phyloP scores from a whole-genome alignment of 768 basidiomycete genomes.

The Pleurotus pulmonarius region DNA sequence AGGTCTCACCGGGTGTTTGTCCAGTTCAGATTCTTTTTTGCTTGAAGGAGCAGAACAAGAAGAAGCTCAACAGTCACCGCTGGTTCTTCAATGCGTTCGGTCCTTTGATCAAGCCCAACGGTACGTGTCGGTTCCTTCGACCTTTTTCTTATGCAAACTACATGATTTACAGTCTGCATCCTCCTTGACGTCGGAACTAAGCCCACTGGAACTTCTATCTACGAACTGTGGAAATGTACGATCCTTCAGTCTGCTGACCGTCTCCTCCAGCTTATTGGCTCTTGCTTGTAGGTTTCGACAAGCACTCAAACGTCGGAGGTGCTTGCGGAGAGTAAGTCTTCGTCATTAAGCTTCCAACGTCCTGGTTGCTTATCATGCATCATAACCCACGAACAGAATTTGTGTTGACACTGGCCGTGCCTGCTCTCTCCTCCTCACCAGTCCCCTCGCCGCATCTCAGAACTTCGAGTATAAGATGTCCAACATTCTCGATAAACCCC shows the following conservation, averaged over 20 bases:
- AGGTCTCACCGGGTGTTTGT: constrained; percentile 71
- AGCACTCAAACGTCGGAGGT: constrained; percentile 82
- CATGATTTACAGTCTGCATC: constrained; percentile 62
- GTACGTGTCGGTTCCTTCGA: constrained; percentile 28
- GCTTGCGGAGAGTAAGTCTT: constrained; percentile 85
- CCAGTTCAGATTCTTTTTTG: constrained; percentile 89
- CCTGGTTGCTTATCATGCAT: background rate
- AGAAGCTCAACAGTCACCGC: constrained; percentile 92
- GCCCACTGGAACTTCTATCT: constrained; percentile 91
- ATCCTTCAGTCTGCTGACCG: constrained; percentile 4
- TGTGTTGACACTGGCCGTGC: constrained; percentile 78
- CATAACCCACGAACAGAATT: constrained; percentile 41
- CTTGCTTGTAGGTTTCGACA: constrained; percentile 59
- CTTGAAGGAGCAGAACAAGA: constrained; percentile 94
- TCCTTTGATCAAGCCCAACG: constrained; percentile 81
- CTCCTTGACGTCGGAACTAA: constrained; percentile 95
- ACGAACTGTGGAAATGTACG: constrained; percentile 92
- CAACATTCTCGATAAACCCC: constrained; percentile 92
- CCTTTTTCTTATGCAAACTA: background rate
- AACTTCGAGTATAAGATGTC: constrained; percentile 99
- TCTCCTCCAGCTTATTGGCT: background rate
- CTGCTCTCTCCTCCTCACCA: constrained; percentile 66
- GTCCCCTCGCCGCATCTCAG: constrained; percentile 87
- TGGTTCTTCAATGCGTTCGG: constrained; percentile 99
- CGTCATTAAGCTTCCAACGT: background rate